Evolutionary conservation across 2,329 filamentous ascomycete species (phyloP).

Genomic region (Verticillium dahliae): DNA sequence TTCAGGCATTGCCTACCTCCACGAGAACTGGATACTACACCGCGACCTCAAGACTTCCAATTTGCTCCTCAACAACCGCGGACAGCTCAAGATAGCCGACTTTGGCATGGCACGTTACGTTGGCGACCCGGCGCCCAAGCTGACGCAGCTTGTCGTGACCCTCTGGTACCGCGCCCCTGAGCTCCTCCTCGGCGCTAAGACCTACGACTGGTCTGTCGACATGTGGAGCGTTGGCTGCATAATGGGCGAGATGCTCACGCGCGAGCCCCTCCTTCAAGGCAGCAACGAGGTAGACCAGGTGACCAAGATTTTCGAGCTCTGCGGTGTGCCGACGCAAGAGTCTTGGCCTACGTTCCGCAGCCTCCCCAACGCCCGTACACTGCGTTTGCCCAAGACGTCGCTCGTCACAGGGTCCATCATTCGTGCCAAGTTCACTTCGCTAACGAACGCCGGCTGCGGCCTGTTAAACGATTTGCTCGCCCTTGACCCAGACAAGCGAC

Average conservation of each 20-base stretch:
- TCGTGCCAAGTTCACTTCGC: conserved; percentile 70
- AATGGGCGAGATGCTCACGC: conserved; percentile 82
- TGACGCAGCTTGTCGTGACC: conserved; percentile 92
- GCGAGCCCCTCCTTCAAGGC: conserved; percentile 77
- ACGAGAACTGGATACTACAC: conserved; percentile 85
- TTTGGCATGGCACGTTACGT: conserved; percentile 96
- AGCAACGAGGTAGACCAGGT: conserved; percentile 91
- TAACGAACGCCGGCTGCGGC: conserved; percentile 67
- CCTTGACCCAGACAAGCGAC: conserved; percentile 67
- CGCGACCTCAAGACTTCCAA: conserved; percentile 93
- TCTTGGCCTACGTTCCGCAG: conserved; percentile 82
- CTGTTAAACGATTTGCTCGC: conserved; percentile 66
- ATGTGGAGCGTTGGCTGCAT: conserved; percentile 97
- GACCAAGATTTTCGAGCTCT: conserved; percentile 80
- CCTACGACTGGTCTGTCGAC: conserved; percentile 73
- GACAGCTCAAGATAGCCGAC: conserved; percentile 90
- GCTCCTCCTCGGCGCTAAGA: conserved; percentile 71
- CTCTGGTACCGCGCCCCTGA: conserved; percentile 95
- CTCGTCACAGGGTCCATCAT: conserved; percentile 45
- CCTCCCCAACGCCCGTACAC: conserved; percentile 75
- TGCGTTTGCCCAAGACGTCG: conserved; percentile 57
- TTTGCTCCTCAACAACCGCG: conserved; percentile 90
- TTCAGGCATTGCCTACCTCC: conserved; percentile 76
- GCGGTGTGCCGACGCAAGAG: conserved; percentile 76
- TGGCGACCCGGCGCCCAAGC: conserved; percentile 66